Evolutionary conservation across 352 stramenopile species (phyloP), one percentile per base, ranked within the genome.

Genomic region (Plasmopara viticola): DNA sequence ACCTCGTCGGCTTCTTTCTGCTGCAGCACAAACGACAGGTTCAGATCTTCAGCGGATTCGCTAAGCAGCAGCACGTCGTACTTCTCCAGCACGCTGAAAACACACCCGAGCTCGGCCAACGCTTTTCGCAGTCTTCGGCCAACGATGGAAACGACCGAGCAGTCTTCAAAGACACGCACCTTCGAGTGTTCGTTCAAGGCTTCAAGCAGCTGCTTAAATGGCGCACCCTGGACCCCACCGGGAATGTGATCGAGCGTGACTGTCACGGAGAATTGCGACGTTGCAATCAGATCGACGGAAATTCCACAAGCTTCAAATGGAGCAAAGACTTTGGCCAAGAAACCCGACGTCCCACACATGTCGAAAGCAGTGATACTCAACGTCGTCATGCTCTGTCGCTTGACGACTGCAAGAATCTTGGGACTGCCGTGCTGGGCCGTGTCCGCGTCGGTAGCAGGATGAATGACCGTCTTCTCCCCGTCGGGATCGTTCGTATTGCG

Each of bases 401-500:
- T 83, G 50, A 92, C 80, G 46, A 95, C 84, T n/a, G 86, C 86
- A 40, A 95, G 66, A 58, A 95, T 92, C 62, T 90, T 90, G 8
- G 82, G 72, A 48, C 76, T 86, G 30, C 60, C 64, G 29, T 59
- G 65, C 50, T 74, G 48, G 10, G 64, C 52, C 39, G 49, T 66
- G 34, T 63, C 59, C 4, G 57, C 35, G 9, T 70, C 53, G 0
- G 47, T 60, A 38, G 66, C 52, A 4, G 73, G 64, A 46, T 73
- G 72, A 56, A 93, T 93, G n/a, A 83, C 62, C 17, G 82, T 93
- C 55, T 85, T 86, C 29, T 72, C 79, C 25, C 82, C 82, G 5
- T 54, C 63, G 2, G 89, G 80, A 69, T 98, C 96, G 60, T 98
- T 98, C 2, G 94, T 98, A 67, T 99, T 99, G 41, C 88, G 86